These are phyloP conservation scores for Paracoccidioides brasiliensis DNA, from an alignment of 2,329 filamentous ascomycete species.

Conservation along the genomic window DNA sequence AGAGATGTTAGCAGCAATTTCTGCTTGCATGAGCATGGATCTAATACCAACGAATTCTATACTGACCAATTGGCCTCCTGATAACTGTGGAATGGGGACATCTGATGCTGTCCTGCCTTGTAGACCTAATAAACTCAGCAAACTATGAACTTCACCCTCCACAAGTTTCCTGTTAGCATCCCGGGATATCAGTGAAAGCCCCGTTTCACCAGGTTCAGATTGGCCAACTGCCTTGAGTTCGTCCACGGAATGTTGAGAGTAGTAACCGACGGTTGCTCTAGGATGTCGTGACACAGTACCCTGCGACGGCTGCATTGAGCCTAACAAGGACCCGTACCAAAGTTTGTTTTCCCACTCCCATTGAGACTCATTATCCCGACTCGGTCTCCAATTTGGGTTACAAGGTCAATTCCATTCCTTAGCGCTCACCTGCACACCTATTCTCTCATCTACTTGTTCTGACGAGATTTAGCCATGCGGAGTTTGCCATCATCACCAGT, in stretches of 20 bases:
- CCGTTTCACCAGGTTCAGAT: slow-evolving; percentile 45
- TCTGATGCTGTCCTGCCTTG: slow-evolving; percentile 59
- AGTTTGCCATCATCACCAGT: slow-evolving; percentile 76
- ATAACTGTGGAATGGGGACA: slow-evolving; percentile 58
- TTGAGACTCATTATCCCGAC: slow-evolving; percentile 68
- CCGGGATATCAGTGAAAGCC: slow-evolving; percentile 48
- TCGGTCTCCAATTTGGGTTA: slow-evolving; percentile 59
- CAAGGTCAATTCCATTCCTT: slow-evolving; percentile 54
- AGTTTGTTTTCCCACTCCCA: slow-evolving; percentile 72
- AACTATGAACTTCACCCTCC: slow-evolving; percentile 54
- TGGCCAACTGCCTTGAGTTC: slow-evolving; percentile 45
- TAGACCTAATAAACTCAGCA: slow-evolving; percentile 58
- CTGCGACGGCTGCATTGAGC: slow-evolving; percentile 42
- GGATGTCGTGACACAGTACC: slow-evolving; percentile 55
- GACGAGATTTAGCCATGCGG: slow-evolving; percentile 68
- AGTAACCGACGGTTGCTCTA: slow-evolving; percentile 58
- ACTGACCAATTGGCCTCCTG: slow-evolving; percentile 61
- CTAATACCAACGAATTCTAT: slow-evolving; percentile 12
- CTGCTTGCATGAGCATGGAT: slow-evolving; percentile 13
- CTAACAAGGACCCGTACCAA: slow-evolving; percentile 60
- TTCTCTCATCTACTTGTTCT: slow-evolving; percentile 71
- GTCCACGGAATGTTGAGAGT: slow-evolving; percentile 68
- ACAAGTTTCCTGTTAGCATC: slow-evolving; percentile 41
- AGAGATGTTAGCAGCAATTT: background rate
- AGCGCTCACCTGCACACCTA: slow-evolving; percentile 60